Percentiles rank a stretch among this genome's conserved stretches.
phyloP scores from a whole-genome alignment of 176 grass and related monocot genomes.

The Oryza glaberrima region DNA sequence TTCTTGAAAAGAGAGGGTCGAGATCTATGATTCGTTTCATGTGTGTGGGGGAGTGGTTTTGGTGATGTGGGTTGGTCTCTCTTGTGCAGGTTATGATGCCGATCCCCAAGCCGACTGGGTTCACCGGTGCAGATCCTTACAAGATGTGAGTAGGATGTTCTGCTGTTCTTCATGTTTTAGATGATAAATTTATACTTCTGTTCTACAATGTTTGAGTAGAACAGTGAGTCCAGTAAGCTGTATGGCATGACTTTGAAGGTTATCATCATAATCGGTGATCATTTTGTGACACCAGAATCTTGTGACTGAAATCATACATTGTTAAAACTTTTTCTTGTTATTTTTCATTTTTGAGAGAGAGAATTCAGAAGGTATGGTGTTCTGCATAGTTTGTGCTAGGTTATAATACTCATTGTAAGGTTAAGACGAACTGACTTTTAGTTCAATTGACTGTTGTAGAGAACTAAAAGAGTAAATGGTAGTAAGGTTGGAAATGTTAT shows the following conservation, averaged over 20 bases:
- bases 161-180: background rate
- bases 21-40: constrained; percentile 3
- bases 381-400: constrained; percentile 23
- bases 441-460: background rate
- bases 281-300: background rate
- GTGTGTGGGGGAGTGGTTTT: background rate
- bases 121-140: constrained; percentile 93
- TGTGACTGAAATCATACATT: background rate
- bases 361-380: background rate
- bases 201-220: background rate
- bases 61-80: constrained; percentile 38
- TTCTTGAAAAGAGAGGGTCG: constrained; percentile 8
- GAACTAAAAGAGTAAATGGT: background rate
- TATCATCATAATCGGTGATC: background rate
- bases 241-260: background rate
- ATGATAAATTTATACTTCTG: background rate
- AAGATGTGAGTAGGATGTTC: constrained; percentile 67
- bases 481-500: background rate
- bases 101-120: constrained; percentile 83
- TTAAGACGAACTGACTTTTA: constrained; percentile 3
- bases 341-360: too few species aligned
- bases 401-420: constrained; percentile 2
- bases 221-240: background rate
- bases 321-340: background rate
- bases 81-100: constrained; percentile 86